Percentiles rank a stretch among this genome's conserved stretches.
Evolutionary conservation across 805 yeast species (phyloP).

Genomic region (Cephaloascus albidus): DNA sequence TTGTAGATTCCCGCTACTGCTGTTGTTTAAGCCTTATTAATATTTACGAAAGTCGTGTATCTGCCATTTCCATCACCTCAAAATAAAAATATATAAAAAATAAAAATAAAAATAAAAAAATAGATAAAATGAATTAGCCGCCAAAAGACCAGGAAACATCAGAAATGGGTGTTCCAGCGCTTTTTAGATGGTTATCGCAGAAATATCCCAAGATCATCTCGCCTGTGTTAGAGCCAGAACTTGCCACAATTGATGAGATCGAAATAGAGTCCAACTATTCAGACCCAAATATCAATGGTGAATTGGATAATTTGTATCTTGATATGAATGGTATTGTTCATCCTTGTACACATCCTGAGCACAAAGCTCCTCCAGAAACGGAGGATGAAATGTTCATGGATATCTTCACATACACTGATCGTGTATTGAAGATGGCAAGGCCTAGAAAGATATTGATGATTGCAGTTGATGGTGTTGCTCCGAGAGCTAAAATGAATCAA

Average conservation of each 20-base stretch:
- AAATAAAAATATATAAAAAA: too few species aligned
- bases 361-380: constrained; percentile 89
- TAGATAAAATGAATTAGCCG: too few species aligned
- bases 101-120: too few species aligned
- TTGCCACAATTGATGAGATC: constrained; percentile 48
- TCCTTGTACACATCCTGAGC: constrained; percentile 98
- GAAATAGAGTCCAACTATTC: constrained; percentile 57
- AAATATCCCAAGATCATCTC: constrained; percentile 92
- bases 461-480: constrained; percentile 99
- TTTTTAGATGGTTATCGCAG: constrained; percentile 89
- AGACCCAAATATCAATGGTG: constrained; percentile 90
- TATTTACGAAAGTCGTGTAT: too few species aligned
- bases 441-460: constrained; percentile 89
- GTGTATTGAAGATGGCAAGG: constrained; percentile 87
- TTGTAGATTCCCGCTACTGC: too few species aligned
- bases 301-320: constrained; percentile 82
- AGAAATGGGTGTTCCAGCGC: constrained; percentile 92
- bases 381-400: constrained; percentile 97
- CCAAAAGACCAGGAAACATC: background rate
- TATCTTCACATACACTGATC: constrained; percentile 84
- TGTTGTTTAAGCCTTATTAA: too few species aligned
- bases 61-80: too few species aligned
- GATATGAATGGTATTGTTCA: constrained; percentile 99
- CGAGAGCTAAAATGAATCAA: constrained; percentile 96
- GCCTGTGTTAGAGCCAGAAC: constrained; percentile 74